Percentiles rank a stretch among this genome's conserved stretches.
Evolutionary conservation across 768 basidiomycete genomes (phyloP).

Genomic region (Rhodotorula kratochvilovae): DNA sequence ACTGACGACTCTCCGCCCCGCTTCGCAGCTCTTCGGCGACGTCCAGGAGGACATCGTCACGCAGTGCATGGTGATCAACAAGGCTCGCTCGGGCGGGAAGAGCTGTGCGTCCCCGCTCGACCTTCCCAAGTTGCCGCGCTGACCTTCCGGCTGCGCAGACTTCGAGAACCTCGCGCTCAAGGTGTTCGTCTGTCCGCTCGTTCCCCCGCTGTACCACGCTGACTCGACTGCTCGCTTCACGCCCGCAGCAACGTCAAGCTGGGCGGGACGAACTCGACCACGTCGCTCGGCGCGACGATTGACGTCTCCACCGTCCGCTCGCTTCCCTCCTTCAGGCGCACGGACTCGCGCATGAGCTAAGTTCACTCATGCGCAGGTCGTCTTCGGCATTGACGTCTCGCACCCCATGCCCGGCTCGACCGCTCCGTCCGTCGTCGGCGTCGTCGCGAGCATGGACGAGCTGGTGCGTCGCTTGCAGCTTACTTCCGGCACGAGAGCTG

Average conservation of each 20-base stretch:
- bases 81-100: too few species aligned
- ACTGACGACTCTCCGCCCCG: too few species aligned
- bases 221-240: too few species aligned
- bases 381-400: slow-evolving; percentile 21
- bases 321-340: not conserved
- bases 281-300: not conserved
- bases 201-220: too few species aligned
- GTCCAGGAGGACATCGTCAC: not conserved
- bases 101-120: not conserved
- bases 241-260: slow-evolving; percentile 19
- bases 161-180: too few species aligned
- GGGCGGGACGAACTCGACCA: slow-evolving; percentile 5
- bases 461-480: not conserved
- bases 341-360: too few species aligned
- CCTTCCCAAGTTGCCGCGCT: too few species aligned
- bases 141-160: not conserved
- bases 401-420: slow-evolving; percentile 9
- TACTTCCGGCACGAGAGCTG: too few species aligned
- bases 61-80: too few species aligned
- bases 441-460: slow-evolving; percentile 14
- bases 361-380: not conserved
- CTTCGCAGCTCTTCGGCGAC: slow-evolving; percentile 14
- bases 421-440: slow-evolving; percentile 3
- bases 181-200: too few species aligned
- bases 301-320: not conserved